These are phyloP conservation scores for Colletotrichum brevisporum DNA, from an alignment of 2,329 filamentous ascomycete genomes.

Conservation along the genomic window DNA sequence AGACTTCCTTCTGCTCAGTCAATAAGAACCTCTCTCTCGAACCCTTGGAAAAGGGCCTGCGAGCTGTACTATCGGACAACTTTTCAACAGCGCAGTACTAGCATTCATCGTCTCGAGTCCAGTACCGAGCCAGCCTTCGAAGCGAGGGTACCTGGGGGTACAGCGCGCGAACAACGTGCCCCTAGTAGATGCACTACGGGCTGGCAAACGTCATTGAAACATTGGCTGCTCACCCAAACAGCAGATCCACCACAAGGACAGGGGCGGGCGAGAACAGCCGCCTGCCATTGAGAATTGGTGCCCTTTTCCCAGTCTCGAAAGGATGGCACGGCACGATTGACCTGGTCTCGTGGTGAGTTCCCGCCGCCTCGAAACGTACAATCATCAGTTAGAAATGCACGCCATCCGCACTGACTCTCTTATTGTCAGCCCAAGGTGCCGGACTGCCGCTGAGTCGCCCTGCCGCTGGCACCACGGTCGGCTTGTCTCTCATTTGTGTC, in stretches of 20 bases:
- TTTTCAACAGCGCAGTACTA: neutral
- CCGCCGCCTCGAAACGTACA: neutral
- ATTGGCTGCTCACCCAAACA: constrained; percentile 5
- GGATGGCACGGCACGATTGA: constrained; percentile 11
- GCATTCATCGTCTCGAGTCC: neutral
- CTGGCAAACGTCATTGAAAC: constrained; percentile 36
- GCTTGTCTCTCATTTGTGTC: constrained; percentile 1
- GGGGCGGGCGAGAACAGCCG: constrained; percentile 11
- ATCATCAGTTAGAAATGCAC: neutral
- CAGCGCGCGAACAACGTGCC: constrained; percentile 2
- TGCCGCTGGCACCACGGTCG: neutral
- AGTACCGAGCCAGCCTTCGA: neutral
- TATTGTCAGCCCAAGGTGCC: constrained; percentile 26
- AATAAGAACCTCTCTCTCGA: neutral
- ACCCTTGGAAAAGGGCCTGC: neutral
- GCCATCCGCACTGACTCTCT: constrained; percentile 10
- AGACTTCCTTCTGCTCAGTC: neutral
- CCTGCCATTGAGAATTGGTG: neutral
- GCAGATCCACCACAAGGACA: constrained; percentile 19
- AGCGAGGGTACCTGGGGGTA: constrained; percentile 12
- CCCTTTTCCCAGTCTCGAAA: constrained; percentile 1
- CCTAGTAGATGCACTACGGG: constrained; percentile 12
- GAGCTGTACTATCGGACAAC: neutral
- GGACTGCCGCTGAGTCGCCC: constrained; percentile 13
- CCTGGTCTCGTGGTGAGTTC: constrained; percentile 6